Conservation (phyloP, 140 eudicot genomes). For the Ambrosia hybrid region DNA sequence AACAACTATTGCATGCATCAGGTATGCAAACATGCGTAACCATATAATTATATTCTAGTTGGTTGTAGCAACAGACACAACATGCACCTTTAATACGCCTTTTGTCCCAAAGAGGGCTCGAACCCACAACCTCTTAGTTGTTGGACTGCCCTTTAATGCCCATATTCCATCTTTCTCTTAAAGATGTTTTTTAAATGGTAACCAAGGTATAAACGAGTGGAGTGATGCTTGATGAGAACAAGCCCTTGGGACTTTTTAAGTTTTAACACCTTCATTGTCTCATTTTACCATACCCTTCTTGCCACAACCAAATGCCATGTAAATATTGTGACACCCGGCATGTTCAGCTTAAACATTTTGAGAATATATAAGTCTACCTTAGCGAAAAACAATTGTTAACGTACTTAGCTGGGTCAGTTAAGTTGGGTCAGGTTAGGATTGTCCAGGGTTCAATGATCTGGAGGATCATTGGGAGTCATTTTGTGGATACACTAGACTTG, state of each 20-base stretch:
- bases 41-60: slow-evolving; percentile 11
- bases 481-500: too few species aligned
- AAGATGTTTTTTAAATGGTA: not conserved
- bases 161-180: not conserved
- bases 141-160: not conserved
- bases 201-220: too few species aligned
- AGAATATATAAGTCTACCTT: too few species aligned
- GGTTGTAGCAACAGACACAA: not conserved
- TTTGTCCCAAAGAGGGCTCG: not conserved
- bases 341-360: too few species aligned
- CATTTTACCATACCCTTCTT: too few species aligned
- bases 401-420: too few species aligned
- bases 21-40: slow-evolving; percentile 10
- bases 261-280: too few species aligned
- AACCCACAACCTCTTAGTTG: not conserved
- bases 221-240: too few species aligned
- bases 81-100: not conserved
- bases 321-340: not conserved
- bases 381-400: too few species aligned
- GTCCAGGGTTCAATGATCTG: too few species aligned
- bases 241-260: not conserved
- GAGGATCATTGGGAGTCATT: too few species aligned
- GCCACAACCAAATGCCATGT: not conserved
- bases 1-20: slow-evolving; percentile 2
- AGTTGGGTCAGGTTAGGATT: too few species aligned